Evolutionary conservation across 768 basidiomycete genomes (phyloP).

Genomic region (Leccinum aurantiacum): DNA sequence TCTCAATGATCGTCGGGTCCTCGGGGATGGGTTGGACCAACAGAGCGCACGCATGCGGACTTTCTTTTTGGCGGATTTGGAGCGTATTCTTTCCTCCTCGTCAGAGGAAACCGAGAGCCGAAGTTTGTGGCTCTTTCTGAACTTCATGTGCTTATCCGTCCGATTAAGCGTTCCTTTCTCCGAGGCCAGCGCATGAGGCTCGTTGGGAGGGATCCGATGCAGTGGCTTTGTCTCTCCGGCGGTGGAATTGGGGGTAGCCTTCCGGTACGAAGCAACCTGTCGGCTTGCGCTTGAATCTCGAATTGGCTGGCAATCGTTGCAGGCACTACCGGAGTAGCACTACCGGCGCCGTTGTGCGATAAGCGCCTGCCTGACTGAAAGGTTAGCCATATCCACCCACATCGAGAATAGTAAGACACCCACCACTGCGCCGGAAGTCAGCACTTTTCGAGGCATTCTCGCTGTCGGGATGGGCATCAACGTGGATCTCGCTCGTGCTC

Average conservation of each 20-base stretch:
- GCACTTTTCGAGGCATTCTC: conserved; percentile 12
- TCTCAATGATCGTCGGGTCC: conserved; percentile 72
- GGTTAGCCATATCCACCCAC: conserved; percentile 20
- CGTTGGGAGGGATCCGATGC: conserved; percentile 28
- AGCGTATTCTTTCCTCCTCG: conserved; percentile 70
- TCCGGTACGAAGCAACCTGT: conserved; percentile 7
- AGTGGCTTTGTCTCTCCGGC: conserved; percentile 8
- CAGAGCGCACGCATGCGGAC: conserved; percentile 39
- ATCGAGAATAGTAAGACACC: neutral
- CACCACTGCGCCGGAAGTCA: conserved; percentile 16
- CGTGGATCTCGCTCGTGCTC: conserved; percentile 19
- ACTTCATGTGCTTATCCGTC: conserved; percentile 9
- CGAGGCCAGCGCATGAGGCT: conserved; percentile 4
- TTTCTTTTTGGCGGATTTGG: conserved; percentile 58
- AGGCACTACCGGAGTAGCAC: neutral
- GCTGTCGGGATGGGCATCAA: conserved; percentile 6
- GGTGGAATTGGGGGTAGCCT: neutral
- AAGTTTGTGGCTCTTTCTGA: conserved; percentile 36
- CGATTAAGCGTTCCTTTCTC: conserved; percentile 23
- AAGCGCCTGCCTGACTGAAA: conserved; percentile 47
- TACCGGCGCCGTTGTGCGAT: conserved; percentile 43
- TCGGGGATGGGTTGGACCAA: conserved; percentile 38
- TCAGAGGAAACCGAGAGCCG: conserved; percentile 65
- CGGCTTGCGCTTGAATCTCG: conserved; percentile 13
- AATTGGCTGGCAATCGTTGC: conserved; percentile 13